phyloP scores from a whole-genome alignment of 495 filamentous ascomycete species.

The Lepidopterella palustris region DNA sequence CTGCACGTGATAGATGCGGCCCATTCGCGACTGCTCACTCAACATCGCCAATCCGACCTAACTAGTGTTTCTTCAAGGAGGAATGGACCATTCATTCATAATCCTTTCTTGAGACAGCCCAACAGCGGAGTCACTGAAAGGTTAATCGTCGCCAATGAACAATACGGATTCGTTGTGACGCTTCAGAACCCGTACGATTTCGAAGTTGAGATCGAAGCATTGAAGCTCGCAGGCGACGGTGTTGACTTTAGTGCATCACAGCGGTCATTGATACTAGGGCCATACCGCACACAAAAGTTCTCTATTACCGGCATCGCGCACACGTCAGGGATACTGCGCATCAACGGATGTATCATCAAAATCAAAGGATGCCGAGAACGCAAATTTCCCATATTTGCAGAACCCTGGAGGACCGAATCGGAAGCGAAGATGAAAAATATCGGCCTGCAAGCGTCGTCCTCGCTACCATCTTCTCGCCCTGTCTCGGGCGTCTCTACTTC shows the following conservation, averaged over 20 bases:
- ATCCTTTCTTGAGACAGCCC: constrained; percentile 70
- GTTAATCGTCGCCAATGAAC: constrained; percentile 69
- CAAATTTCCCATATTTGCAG: constrained; percentile 73
- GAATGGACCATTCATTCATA: constrained; percentile 88
- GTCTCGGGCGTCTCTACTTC: constrained; percentile 42
- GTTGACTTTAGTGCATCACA: constrained; percentile 59
- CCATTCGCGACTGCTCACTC: constrained; percentile 53
- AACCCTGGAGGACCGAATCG: constrained; percentile 64
- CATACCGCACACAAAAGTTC: constrained; percentile 73
- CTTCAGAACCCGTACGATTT: constrained; percentile 94
- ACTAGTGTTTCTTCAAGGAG: constrained; percentile 19
- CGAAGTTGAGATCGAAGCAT: constrained; percentile 76
- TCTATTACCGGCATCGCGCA: constrained; percentile 63
- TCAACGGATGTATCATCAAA: constrained; percentile 74
- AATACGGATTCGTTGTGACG: constrained; percentile 66
- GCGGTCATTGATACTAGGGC: constrained; percentile 62
- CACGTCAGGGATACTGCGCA: constrained; percentile 56
- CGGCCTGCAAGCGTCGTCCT: constrained; percentile 54
- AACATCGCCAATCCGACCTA: constrained; percentile 65
- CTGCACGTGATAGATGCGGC: constrained; percentile 58
- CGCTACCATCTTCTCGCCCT: constrained; percentile 48
- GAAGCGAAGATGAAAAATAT: constrained; percentile 69
- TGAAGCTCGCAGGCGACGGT: constrained; percentile 68
- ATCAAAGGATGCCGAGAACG: constrained; percentile 74
- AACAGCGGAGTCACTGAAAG: constrained; percentile 53